Base-by-base conservation (phyloP, 2,329 filamentous ascomycete species). In the Aspergillus fructus region DNA sequence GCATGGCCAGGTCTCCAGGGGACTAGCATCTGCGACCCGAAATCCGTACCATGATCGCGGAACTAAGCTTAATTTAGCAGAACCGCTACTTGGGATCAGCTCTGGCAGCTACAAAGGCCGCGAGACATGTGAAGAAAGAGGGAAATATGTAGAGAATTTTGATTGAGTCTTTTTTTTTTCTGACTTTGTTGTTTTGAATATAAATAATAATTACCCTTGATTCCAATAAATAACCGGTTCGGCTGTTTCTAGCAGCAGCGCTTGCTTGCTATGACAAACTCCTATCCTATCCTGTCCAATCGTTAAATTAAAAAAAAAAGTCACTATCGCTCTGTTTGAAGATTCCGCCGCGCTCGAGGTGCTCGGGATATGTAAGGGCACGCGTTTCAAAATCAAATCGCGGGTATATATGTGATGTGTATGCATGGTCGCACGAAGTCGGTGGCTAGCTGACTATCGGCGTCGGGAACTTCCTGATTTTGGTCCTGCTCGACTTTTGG, bases 221-320 rank as follows among this genome's bases (percentile, higher is more conserved):
- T 15, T 33, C 27, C 27, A 47, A 47, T 34, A 30, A 30, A 47
- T 48, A 17, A 13, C 27, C 27, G 13, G 46, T 37, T 42, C 43
- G 27, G 24, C n/a, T 39, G 30, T 5, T 33, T 37, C 17, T 27
- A 49, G 47, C 48, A 40, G 48, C 33, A 40, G 34, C 48, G 21
- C 48, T 50, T 41, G 34, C 34, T 21, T 46, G 41, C 30, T 45
- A 23, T 30, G 37, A n/a, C 39, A 30, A 53, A 53, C 50, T 53
- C 50, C 50, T 39, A 27, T 46, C 13, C 41, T 27, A n/a, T 49
- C 6, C 27, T 11, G 27, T 30, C 27, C 48, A 37, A 41, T 41
- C n/a, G 19, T 21, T 21, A 19, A 52, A 43, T 19, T 3, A 19
- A 19, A 19, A 21, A 21, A 21, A 52, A 43, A 45, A 21, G 8